phyloP scores from a whole-genome alignment of 2,329 filamentous ascomycete species.

The Hymenoscyphus fructigenus region DNA sequence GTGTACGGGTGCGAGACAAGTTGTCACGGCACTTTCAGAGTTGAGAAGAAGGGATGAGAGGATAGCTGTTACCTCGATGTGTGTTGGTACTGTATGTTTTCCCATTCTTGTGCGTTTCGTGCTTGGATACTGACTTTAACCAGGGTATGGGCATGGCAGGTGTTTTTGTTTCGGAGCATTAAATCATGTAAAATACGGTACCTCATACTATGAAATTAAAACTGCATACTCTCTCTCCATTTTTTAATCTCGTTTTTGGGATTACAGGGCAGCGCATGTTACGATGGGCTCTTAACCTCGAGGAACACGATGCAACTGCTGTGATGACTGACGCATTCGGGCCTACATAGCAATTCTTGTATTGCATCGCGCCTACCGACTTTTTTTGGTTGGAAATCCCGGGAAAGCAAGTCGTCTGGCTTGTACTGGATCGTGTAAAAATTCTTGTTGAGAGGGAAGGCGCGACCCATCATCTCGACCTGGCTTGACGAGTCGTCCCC shows the following conservation, averaged over 20 bases:
- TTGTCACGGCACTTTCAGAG: constrained; percentile 88
- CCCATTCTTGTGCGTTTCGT: neutral
- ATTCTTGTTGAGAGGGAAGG: too few species aligned
- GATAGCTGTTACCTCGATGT: constrained; percentile 93
- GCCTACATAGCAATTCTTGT: too few species aligned
- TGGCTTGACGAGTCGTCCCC: too few species aligned
- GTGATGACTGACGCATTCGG: too few species aligned
- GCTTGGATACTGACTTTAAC: neutral
- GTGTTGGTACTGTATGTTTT: constrained; percentile 69
- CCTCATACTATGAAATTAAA: neutral
- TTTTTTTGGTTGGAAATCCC: too few species aligned
- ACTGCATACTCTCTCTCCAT: neutral
- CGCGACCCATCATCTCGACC: too few species aligned
- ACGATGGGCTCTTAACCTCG: too few species aligned
- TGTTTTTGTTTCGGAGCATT: constrained; percentile 88
- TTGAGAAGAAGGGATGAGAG: constrained; percentile 77
- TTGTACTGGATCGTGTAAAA: too few species aligned
- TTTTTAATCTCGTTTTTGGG: neutral
- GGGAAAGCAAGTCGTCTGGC: too few species aligned
- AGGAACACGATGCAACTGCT: too few species aligned
- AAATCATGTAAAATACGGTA: neutral
- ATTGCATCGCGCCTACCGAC: too few species aligned
- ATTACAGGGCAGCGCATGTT: neutral
- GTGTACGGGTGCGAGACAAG: constrained; percentile 88
- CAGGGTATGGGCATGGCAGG: constrained; percentile 89